Evolutionary conservation across 805 yeast species (phyloP).

Genomic region (Zygosaccharomyces kombuchaensis): DNA sequence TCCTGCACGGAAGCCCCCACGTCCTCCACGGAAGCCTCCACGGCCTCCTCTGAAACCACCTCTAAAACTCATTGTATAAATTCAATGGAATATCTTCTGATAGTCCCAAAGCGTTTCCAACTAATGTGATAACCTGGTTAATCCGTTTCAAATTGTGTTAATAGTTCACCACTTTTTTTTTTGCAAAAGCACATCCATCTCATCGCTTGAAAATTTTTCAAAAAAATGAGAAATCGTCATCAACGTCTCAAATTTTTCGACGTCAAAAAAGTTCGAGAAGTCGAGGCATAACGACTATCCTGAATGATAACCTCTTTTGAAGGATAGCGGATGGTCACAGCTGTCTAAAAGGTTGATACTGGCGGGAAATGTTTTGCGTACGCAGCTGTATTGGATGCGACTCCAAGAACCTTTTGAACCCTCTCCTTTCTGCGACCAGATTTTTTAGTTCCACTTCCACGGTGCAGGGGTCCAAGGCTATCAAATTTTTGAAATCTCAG

Average conservation of each 20-base stretch:
- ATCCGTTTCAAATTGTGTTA: background rate
- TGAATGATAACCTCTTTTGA: background rate
- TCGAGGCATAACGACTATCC: background rate
- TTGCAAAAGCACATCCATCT: constrained; percentile 8
- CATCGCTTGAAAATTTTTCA: constrained; percentile 17
- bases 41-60: constrained; percentile 38
- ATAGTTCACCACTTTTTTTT: background rate
- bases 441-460: constrained; percentile 12
- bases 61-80: constrained; percentile 38
- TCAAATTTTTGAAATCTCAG: constrained; percentile 33
- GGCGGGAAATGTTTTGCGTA: background rate
- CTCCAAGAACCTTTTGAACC: background rate
- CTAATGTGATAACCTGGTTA: background rate
- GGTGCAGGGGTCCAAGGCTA: constrained; percentile 23
- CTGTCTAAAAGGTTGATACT: background rate
- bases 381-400: background rate
- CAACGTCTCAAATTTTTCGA: constrained; percentile 6
- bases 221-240: constrained; percentile 4
- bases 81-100: background rate
- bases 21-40: constrained; percentile 40
- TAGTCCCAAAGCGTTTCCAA: background rate
- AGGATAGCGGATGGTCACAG: background rate
- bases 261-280: background rate
- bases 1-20: constrained; percentile 40
- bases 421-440: constrained; percentile 4